Percentiles rank a stretch among this genome's conserved stretches.
Evolutionary conservation across 1,139 yeast species (phyloP).

Genomic region (Lodderomyces oxycetoniae): DNA sequence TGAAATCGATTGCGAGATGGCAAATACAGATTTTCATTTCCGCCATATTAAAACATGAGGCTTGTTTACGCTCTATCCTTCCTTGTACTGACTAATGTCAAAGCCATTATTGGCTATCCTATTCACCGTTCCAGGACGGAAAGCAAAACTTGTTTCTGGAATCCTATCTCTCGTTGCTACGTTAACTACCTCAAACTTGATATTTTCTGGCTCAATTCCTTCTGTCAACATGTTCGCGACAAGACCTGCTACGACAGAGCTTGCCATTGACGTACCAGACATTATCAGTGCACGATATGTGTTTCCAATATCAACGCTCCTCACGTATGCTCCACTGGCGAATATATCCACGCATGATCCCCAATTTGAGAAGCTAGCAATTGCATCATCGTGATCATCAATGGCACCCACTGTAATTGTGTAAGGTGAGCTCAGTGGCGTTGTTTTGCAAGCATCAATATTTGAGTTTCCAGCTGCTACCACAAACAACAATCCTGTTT

Average conservation of each 20-base stretch:
- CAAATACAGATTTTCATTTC: no score
- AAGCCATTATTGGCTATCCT: no score
- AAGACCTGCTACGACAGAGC: constrained; percentile 76
- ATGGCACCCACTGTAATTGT: constrained; percentile 87
- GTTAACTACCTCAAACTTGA: constrained; percentile 37
- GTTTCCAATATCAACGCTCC: constrained; percentile 36
- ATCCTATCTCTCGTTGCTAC: constrained; percentile 33
- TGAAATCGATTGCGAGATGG: no score
- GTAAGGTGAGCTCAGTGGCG: constrained; percentile 70
- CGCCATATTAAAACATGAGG: no score
- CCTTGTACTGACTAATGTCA: no score
- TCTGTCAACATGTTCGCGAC: constrained; percentile 57
- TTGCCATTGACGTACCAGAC: constrained; percentile 87
- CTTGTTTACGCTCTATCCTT: no score
- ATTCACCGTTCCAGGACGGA: no score
- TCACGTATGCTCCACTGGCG: constrained; percentile 72
- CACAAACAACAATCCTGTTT: constrained; percentile 71
- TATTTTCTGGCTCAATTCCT: constrained; percentile 46
- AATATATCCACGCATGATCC: constrained; percentile 81
- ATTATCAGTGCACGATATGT: constrained; percentile 33
- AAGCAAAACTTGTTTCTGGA: no score
- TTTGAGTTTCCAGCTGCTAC: constrained; percentile 88
- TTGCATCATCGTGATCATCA: constrained; percentile 61
- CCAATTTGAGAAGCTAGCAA: constrained; percentile 82
- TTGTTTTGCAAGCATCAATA: constrained; percentile 67